These are phyloP conservation scores for Calonectria naviculata DNA, from an alignment of 2,329 filamentous ascomycete species.

Conservation along the genomic window DNA sequence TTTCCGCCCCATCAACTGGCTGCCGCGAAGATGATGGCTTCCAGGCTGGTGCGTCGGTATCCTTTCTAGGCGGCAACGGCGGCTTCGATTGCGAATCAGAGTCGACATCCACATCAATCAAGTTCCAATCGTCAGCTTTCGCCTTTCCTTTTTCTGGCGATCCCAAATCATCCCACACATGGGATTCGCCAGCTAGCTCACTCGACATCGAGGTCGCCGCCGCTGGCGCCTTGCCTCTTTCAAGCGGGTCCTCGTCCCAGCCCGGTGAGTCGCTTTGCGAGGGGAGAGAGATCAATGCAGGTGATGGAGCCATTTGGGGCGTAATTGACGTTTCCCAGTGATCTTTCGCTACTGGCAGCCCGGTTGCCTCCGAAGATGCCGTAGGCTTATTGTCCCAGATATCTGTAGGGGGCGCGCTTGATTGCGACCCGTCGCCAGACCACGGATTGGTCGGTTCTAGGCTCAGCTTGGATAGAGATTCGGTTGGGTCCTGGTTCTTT, in stretches of 20 bases:
- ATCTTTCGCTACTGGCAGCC: conserved; percentile 24
- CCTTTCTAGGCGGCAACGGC: conserved; percentile 51
- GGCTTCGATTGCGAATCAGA: conserved; percentile 38
- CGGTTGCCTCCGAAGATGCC: not conserved
- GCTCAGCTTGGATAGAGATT: conserved; percentile 54
- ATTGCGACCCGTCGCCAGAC: conserved; percentile 33
- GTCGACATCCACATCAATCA: conserved; percentile 57
- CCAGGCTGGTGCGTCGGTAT: conserved; percentile 45
- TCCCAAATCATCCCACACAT: conserved; percentile 63
- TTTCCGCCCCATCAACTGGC: conserved; percentile 69
- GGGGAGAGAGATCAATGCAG: conserved; percentile 49
- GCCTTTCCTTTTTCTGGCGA: conserved; percentile 55
- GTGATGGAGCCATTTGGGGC: conserved; percentile 41
- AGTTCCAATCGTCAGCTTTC: conserved; percentile 61
- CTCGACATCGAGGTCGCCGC: conserved; percentile 41
- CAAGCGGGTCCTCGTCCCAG: conserved; percentile 52
- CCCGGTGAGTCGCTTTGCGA: conserved; percentile 51
- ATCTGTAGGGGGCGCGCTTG: conserved; percentile 21
- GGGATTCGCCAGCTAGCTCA: conserved; percentile 53
- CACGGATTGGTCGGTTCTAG: conserved; percentile 54
- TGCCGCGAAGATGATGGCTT: conserved; percentile 55
- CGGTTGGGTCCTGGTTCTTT: conserved; percentile 49
- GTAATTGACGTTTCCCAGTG: conserved; percentile 45
- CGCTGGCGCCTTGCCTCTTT: conserved; percentile 36
- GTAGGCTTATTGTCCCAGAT: conserved; percentile 36